Conservation (phyloP, 805 yeast genomes). For the Wickerhamiella vanderwaltii region DNA sequence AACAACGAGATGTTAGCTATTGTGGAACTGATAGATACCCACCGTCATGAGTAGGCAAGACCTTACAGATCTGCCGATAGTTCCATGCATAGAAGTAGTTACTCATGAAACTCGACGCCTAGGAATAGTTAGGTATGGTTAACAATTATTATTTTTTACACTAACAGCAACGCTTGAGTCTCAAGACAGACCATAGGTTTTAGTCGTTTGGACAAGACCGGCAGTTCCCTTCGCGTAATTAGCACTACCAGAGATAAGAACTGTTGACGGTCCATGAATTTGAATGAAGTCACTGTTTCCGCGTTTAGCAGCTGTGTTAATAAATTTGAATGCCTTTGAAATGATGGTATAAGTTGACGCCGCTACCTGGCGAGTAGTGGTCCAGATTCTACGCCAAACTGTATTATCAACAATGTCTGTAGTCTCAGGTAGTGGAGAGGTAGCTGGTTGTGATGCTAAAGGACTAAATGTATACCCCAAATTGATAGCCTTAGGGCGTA, state of each 20-base stretch:
- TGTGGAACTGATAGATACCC: too few relatives aligned
- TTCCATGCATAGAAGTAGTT: too few relatives aligned
- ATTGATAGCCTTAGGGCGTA: conserved; percentile 8
- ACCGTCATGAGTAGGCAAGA: too few relatives aligned
- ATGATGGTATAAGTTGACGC: neutral
- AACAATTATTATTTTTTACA: too few relatives aligned
- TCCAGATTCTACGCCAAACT: conserved; percentile 2
- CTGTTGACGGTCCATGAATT: conserved; percentile 20
- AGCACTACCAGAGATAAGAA: conserved; percentile 16
- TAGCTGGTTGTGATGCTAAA: neutral
- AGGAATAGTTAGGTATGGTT: too few relatives aligned
- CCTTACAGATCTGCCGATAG: too few relatives aligned
- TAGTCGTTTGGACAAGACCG: too few relatives aligned
- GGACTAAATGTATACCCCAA: conserved; percentile 7
- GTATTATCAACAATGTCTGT: neutral
- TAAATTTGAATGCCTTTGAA: neutral
- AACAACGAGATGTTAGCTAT: too few relatives aligned
- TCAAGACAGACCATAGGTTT: too few relatives aligned
- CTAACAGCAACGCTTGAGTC: too few relatives aligned
- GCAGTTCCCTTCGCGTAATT: too few relatives aligned
- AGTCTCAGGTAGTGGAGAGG: conserved; percentile 1
- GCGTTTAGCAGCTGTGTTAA: neutral
- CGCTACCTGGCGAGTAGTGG: conserved; percentile 1
- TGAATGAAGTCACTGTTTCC: conserved; percentile 16
- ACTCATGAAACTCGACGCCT: too few relatives aligned